Base-by-base conservation (phyloP, 208 protist species). In the Acanthamoeba healyi region DNA sequence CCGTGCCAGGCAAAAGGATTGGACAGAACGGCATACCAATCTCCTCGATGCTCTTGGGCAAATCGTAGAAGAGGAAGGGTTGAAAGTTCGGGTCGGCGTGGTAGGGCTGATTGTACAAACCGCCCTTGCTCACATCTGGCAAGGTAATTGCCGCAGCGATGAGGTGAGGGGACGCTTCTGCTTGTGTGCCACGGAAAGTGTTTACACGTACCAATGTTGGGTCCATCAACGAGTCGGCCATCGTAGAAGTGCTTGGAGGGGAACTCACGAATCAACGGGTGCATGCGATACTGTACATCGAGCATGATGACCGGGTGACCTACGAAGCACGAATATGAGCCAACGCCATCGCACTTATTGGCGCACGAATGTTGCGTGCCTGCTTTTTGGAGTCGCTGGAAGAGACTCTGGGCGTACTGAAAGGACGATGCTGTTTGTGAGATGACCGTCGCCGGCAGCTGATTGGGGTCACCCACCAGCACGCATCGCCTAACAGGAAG, bases 381-480 rank as follows among this genome's bases (percentile, higher is more conserved):
- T 17, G 87, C 72, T 54, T 77, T 92, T 26, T 82, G 63, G 3
- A 91, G 38, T 12, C 95, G 58, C 56, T 96, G 82, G 34, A 96
- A 96, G 0, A 96, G 63, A 46, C 91, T 95, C 24, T 86, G 81
- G 29, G 95, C 93, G 26, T 96, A 97, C 24, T 70, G 56, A 29
- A 58, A 94, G 19, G 88, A n/a, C 1, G 70, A 63, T 22, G 95
- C 87, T 2, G 74, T 19, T 15, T 82, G 38, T 0, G 95, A 96
- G 26, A 97, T 94, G 24, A 94, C 92, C 1, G 77, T 88, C 36
- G 82, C 92, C 6, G 97, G 97, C 36, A 98, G 81, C 92, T 98
- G 97, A 40, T 95, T 94, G n/a, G 97, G 97, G 92, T 98, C 97
- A 36, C 97, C 97, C 14, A 98, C 96, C 2, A 98, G 70, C 15